These are phyloP conservation scores for Aspergillus sp. DNA, from an alignment of 2,329 filamentous ascomycete species.

Conservation along the genomic window DNA sequence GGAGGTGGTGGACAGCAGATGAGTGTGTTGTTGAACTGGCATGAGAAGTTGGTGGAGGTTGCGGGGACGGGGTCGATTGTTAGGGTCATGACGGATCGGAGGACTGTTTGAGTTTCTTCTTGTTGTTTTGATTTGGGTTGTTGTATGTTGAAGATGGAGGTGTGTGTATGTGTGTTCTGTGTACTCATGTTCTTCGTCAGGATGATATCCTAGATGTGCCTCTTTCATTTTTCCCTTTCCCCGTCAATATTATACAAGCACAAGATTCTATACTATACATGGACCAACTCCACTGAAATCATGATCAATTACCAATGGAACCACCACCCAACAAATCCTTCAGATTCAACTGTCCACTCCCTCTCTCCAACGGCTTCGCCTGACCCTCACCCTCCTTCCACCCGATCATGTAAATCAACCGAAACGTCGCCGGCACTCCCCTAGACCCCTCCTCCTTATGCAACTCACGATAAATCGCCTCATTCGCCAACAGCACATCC, in stretches of 20 bases:
- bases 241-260: slow-evolving; percentile 17
- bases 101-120: slow-evolving; percentile 65
- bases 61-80: slow-evolving; percentile 90
- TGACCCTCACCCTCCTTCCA: slow-evolving; percentile 87
- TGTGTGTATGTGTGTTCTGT: background rate
- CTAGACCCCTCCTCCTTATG: slow-evolving; percentile 74
- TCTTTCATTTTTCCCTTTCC: slow-evolving; percentile 18
- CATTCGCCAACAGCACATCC: slow-evolving; percentile 83
- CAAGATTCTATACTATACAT: slow-evolving; percentile 17
- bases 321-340: slow-evolving; percentile 72
- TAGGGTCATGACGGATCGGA: slow-evolving; percentile 93
- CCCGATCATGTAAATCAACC: slow-evolving; percentile 97
- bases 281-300: too few relatives aligned
- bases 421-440: slow-evolving; percentile 81
- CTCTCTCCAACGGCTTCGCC: slow-evolving; percentile 75
- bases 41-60: slow-evolving; percentile 96
- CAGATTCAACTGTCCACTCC: slow-evolving; percentile 82
- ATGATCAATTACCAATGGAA: slow-evolving; percentile 29
- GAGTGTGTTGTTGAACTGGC: slow-evolving; percentile 97
- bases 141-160: background rate
- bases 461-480: slow-evolving; percentile 83
- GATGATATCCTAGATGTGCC: slow-evolving; percentile 5
- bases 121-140: background rate
- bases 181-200: background rate
- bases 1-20: slow-evolving; percentile 81